A percentile compares a stretch with the other conserved stretches of the same genome.
These are phyloP conservation scores for Cladosporium sp. DNA, from an alignment of 2,329 filamentous ascomycete species.

Conservation along the genomic window DNA sequence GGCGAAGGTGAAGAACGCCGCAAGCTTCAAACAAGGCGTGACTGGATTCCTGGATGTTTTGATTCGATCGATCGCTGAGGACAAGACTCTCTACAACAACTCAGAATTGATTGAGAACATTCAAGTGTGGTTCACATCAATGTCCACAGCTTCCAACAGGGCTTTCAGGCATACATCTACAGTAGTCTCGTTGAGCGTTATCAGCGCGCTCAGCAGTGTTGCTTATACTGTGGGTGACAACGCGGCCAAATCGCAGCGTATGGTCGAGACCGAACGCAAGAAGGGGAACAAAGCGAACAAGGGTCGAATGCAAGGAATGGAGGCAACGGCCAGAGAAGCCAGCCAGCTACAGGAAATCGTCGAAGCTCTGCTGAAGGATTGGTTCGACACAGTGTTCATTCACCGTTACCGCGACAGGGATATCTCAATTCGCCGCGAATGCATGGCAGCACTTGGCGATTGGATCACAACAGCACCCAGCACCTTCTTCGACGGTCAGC, in stretches of 20 bases:
- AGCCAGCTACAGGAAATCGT: slow-evolving; percentile 66
- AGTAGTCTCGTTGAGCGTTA: slow-evolving; percentile 74
- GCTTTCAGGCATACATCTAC: slow-evolving; percentile 94
- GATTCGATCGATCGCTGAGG: slow-evolving; percentile 73
- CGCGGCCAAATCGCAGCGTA: slow-evolving; percentile 71
- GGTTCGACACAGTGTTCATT: slow-evolving; percentile 89
- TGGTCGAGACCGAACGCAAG: slow-evolving; percentile 71
- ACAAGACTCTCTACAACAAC: slow-evolving; percentile 76
- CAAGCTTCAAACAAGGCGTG: slow-evolving; percentile 72
- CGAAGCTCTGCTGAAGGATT: slow-evolving; percentile 71
- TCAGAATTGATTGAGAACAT: slow-evolving; percentile 78
- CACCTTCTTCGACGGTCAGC: slow-evolving; percentile 83
- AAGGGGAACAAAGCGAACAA: slow-evolving; percentile 74
- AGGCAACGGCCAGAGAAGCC: slow-evolving; percentile 67
- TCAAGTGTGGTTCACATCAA: slow-evolving; percentile 80
- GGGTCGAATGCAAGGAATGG: slow-evolving; percentile 67
- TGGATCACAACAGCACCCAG: slow-evolving; percentile 87
- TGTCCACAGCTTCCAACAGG: slow-evolving; percentile 82
- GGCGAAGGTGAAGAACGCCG: slow-evolving; percentile 70
- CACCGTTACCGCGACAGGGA: slow-evolving; percentile 95
- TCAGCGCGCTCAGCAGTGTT: slow-evolving; percentile 70
- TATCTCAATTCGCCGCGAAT: slow-evolving; percentile 80
- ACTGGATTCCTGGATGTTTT: slow-evolving; percentile 75
- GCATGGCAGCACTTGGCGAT: slow-evolving; percentile 75
- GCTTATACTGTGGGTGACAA: slow-evolving; percentile 67